Percentiles rank a stretch among this genome's conserved stretches.
These are phyloP conservation scores for Dictyostelium citrinum DNA, from an alignment of 78 protist genomes.

Conservation along the genomic window DNA sequence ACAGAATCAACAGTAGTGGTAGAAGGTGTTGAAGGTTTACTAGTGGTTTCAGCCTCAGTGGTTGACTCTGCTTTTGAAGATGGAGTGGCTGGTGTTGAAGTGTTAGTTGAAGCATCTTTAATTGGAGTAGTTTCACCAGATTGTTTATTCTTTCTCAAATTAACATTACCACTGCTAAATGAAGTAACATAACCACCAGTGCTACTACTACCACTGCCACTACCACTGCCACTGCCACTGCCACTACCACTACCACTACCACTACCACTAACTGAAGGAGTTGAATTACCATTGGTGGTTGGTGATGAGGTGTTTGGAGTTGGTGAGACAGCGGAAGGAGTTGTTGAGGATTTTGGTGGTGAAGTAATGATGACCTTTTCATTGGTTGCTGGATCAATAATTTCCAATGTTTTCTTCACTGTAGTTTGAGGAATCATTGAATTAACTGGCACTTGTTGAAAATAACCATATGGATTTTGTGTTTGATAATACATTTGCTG, in stretches of 20 bases:
- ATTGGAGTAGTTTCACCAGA: neutral
- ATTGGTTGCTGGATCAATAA: constrained; percentile 41
- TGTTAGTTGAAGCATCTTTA: neutral
- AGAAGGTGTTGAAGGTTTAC: neutral
- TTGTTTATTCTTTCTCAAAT: constrained; percentile 25
- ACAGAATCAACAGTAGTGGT: neutral
- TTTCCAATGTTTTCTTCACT: constrained; percentile 6
- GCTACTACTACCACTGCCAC: too few species aligned
- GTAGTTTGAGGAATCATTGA: neutral
- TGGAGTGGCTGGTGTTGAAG: neutral
- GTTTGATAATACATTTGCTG: neutral
- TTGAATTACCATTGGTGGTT: neutral
- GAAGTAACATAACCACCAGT: neutral
- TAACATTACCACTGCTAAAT: constrained; percentile 43
- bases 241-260: too few species aligned
- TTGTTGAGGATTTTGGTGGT: neutral
- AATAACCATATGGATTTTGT: neutral
- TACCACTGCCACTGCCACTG: too few species aligned
- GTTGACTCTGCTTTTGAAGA: neutral
- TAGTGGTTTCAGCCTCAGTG: constrained; percentile 5
- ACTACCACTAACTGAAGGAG: constrained; percentile 12
- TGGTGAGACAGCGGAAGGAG: neutral
- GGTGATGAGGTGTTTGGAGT: neutral
- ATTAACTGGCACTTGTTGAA: neutral
- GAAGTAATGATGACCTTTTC: neutral